Evolutionary conservation across 208 protist species (phyloP).

Genomic region (Acanthamoeba healyi): DNA sequence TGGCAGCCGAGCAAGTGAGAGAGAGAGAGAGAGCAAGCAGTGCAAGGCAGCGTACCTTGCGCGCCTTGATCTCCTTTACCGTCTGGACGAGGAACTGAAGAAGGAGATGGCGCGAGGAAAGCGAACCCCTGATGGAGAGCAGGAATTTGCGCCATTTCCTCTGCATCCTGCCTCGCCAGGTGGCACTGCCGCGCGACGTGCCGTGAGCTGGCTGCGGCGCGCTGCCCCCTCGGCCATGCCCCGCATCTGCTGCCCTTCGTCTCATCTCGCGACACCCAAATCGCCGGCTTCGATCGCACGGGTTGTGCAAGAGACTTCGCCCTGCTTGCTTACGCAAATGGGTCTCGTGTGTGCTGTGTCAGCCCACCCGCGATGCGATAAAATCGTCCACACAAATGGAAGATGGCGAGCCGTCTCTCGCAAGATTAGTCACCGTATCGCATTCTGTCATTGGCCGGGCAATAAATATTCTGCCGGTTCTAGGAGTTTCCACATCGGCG

Average conservation of each 20-base stretch:
- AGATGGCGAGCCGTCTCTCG: background rate
- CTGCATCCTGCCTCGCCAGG: constrained; percentile 4
- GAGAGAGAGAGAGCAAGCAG: background rate
- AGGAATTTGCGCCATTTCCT: constrained; percentile 43
- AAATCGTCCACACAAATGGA: no score
- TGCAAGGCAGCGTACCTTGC: background rate
- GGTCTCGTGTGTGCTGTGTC: no score
- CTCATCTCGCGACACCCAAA: background rate
- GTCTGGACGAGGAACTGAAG: constrained; percentile 50
- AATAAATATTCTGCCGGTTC: no score
- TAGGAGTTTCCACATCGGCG: no score
- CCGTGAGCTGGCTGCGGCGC: background rate
- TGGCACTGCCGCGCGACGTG: background rate
- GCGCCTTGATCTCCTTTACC: constrained; percentile 22
- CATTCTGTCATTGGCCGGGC: no score
- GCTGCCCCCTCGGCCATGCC: background rate
- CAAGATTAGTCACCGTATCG: background rate
- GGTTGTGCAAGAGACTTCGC: no score
- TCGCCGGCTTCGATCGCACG: no score
- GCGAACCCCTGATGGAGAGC: constrained; percentile 8
- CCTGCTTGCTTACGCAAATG: no score
- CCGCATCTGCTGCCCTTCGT: background rate
- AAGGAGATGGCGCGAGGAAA: constrained; percentile 3
- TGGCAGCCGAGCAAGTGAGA: no score
- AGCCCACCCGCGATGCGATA: no score